These are phyloP conservation scores for Botrytis deweyae DNA, from an alignment of 2,329 filamentous ascomycete genomes.

Conservation along the genomic window DNA sequence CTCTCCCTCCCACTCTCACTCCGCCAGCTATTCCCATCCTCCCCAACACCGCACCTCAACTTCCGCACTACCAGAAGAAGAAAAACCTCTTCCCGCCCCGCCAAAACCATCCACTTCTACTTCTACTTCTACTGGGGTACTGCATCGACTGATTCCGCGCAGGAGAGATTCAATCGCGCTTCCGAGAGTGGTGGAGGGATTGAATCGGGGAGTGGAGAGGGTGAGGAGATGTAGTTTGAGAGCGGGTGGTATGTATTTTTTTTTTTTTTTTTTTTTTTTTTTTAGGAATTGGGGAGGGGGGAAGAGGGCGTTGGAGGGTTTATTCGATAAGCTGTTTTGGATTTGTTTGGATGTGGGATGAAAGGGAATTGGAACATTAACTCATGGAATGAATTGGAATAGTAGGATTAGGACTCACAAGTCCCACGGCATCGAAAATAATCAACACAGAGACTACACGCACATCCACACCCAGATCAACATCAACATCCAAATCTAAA, in stretches of 20 bases:
- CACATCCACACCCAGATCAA: not conserved
- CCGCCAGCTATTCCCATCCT: too few species aligned
- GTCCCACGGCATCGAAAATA: too few species aligned
- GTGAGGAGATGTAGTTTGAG: not conserved
- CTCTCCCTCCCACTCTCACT: not conserved
- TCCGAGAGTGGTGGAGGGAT: not conserved
- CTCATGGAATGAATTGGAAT: too few species aligned
- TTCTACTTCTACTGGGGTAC: not conserved
- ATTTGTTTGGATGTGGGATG: too few species aligned
- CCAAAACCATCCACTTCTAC: not conserved
- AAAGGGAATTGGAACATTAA: too few species aligned
- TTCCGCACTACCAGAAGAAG: not conserved
- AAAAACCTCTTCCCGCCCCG: not conserved
- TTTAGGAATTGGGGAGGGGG: too few species aligned
- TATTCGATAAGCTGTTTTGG: too few species aligned
- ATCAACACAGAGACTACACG: not conserved
- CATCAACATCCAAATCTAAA: not conserved
- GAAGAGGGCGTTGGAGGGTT: too few species aligned
- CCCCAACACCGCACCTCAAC: not conserved
- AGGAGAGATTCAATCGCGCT: not conserved
- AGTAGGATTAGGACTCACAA: not conserved
- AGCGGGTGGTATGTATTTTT: not conserved
- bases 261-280: too few species aligned
- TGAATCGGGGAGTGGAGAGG: not conserved
- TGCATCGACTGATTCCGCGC: not conserved